Base-by-base conservation (phyloP, 164 flowering plant genomes). In the Chimonanthus praecox region DNA sequence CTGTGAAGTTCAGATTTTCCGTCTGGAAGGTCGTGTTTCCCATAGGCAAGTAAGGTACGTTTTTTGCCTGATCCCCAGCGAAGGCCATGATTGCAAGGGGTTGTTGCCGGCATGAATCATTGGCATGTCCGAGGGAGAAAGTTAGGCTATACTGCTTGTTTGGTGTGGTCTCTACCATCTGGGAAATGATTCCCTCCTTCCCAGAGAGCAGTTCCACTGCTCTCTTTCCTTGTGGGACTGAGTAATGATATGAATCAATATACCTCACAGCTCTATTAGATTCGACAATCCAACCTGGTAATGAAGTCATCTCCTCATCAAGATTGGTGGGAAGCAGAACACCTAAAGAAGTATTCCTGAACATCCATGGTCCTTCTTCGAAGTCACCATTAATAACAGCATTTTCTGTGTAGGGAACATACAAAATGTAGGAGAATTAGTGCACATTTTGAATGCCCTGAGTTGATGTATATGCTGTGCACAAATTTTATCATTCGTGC, bases 301-400 rank as follows among this genome's bases (percentile, higher is more conserved):
- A 72, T 0, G 98, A 83, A 0, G 99, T 84, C 6, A 83, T 89
- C 48, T 88, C 94, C 66, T 90, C 94, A 71, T 95, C 97, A 1
- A 95, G 89, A 84, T 95, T 94, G 64, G 97, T 95, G 9, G 99
- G 98, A 58, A 93, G 94, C 71, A 95, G 78, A 6, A 95, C 97
- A 3, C 99, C 99, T 2, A 90, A 80, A 0, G 99, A 87, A 16
- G 78, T 84, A 80, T 95, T 95, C 60, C 77, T 74, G 80, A 86
- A 94, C 89, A 95, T 82, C 92, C 92, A 95, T 20, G 99, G 97
- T 21, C 99, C 99, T 85, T 89, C 96, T 74, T 95, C 99, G 16
- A 92, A 86, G 64, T 90, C 97, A 0, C 97, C 97, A 75, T 93
- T 95, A 18, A 90, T 58, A 20, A 90, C 97, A 47, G 87, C 92